Conservation (phyloP, 805 yeast species). For the Candida dajiaensis region DNA sequence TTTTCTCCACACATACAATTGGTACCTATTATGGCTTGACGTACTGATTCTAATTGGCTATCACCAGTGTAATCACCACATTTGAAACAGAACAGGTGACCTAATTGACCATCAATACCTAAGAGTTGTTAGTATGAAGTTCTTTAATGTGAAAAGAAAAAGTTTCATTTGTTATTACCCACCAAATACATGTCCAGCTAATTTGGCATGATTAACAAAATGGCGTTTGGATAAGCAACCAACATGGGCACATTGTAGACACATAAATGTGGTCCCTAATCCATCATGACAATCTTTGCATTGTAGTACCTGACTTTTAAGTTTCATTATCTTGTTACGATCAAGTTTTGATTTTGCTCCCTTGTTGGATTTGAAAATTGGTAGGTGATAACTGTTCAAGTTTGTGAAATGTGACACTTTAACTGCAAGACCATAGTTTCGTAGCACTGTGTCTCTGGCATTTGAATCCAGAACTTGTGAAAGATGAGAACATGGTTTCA, state of each 20-base stretch:
- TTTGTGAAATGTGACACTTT: slow-evolving; percentile 16
- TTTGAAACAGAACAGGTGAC: slow-evolving; percentile 69
- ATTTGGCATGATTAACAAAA: slow-evolving; percentile 40
- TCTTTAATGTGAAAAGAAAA: background rate
- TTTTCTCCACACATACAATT: background rate
- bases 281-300: slow-evolving; percentile 45
- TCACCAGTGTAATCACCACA: slow-evolving; percentile 72
- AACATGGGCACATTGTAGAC: slow-evolving; percentile 72
- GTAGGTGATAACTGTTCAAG: slow-evolving; percentile 3
- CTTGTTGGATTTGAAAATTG: slow-evolving; percentile 8
- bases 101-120: slow-evolving; percentile 57
- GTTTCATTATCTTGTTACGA: slow-evolving; percentile 30
- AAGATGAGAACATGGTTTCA: slow-evolving; percentile 22
- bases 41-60: slow-evolving; percentile 45
- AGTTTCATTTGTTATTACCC: slow-evolving; percentile 2
- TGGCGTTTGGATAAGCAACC: slow-evolving; percentile 57
- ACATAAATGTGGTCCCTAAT: slow-evolving; percentile 43
- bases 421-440: slow-evolving; percentile 23
- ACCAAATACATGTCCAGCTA: slow-evolving; percentile 50
- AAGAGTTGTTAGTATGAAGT: background rate
- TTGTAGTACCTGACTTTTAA: slow-evolving; percentile 38
- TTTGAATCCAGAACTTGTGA: slow-evolving; percentile 22
- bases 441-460: slow-evolving; percentile 22
- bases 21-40: slow-evolving; percentile 21
- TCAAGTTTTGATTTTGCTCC: slow-evolving; percentile 24